Evolutionary conservation across 345 rosid species (phyloP).

Genomic region (Clarkia xantiana): DNA sequence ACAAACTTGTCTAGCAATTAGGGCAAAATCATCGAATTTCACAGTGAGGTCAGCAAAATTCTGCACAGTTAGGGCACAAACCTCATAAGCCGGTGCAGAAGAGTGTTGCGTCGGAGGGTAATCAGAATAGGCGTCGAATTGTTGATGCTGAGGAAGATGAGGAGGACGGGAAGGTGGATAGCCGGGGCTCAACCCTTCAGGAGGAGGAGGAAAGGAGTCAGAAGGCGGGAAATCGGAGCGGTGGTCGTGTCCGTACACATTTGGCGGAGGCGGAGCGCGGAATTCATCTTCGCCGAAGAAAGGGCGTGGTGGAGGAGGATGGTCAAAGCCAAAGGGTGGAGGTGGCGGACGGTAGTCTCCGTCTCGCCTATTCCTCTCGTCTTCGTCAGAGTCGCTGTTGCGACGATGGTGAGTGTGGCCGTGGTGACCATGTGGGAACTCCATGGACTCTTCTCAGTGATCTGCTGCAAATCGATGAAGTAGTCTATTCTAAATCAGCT

Average conservation of each 20-base stretch:
- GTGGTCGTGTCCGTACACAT: conserved; percentile 8
- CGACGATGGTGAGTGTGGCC: too few relatives aligned
- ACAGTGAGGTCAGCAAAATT: neutral
- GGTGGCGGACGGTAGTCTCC: conserved; percentile 23
- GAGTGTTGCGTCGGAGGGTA: conserved; percentile 15
- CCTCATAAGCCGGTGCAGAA: conserved; percentile 15
- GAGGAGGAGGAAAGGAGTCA: conserved; percentile 7
- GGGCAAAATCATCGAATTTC: too few relatives aligned
- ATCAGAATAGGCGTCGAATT: conserved; percentile 19
- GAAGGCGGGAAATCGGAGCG: conserved; percentile 6
- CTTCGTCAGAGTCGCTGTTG: conserved; percentile 9
- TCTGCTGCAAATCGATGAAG: too few relatives aligned
- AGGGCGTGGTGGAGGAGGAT: conserved; percentile 17
- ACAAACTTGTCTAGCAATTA: too few relatives aligned
- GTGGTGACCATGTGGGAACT: neutral
- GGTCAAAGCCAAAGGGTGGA: neutral
- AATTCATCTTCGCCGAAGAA: conserved; percentile 10
- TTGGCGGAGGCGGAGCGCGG: conserved; percentile 12
- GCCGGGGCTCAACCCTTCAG: conserved; percentile 3
- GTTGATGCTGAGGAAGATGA: conserved; percentile 30
- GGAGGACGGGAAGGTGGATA: conserved; percentile 11
- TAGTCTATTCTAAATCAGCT: too few relatives aligned
- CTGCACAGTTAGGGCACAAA: neutral
- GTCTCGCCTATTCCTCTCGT: conserved; percentile 3
- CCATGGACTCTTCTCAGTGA: too few relatives aligned